These are phyloP conservation scores for Apiospora phragmitis DNA, from an alignment of 2,329 filamentous ascomycete genomes.

Conservation along the genomic window DNA sequence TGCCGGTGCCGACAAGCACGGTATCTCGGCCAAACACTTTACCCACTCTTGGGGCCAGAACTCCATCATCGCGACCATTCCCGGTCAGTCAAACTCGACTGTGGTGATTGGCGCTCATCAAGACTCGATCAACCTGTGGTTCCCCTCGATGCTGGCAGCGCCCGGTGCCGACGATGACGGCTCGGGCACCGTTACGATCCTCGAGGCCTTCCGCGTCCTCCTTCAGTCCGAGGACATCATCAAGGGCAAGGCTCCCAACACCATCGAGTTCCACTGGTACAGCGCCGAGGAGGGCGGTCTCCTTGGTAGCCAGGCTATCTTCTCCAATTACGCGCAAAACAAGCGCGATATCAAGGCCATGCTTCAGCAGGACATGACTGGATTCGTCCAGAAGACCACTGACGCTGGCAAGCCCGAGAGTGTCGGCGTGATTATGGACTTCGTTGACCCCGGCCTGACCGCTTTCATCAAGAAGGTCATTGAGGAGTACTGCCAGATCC, in stretches of 20 bases:
- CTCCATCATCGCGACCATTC: conserved; percentile 88
- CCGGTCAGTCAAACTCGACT: conserved; percentile 80
- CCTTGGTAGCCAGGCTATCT: conserved; percentile 76
- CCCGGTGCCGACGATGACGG: conserved; percentile 97
- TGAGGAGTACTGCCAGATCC: conserved; percentile 83
- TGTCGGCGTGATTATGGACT: conserved; percentile 92
- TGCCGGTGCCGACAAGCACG: conserved; percentile 66
- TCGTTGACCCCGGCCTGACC: conserved; percentile 79
- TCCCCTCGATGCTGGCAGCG: conserved; percentile 79
- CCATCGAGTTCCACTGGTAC: conserved; percentile 92
- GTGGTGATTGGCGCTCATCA: conserved; percentile 90
- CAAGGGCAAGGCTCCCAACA: conserved; percentile 74
- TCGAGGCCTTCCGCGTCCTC: conserved; percentile 84
- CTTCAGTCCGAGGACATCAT: conserved; percentile 71
- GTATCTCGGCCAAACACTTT: conserved; percentile 73
- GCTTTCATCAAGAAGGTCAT: conserved; percentile 89
- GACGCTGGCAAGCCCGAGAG: conserved; percentile 81
- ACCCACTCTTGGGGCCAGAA: conserved; percentile 84
- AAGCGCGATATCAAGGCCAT: conserved; percentile 85
- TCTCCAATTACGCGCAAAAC: conserved; percentile 73
- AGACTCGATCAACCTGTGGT: conserved; percentile 91
- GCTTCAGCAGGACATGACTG: conserved; percentile 98
- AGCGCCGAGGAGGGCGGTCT: conserved; percentile 77
- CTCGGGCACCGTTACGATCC: conserved; percentile 88
- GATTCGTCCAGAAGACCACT: conserved; percentile 79